These are phyloP conservation scores for Colletotrichum somersetense DNA, from an alignment of 2,329 filamentous ascomycete species.

Conservation along the genomic window DNA sequence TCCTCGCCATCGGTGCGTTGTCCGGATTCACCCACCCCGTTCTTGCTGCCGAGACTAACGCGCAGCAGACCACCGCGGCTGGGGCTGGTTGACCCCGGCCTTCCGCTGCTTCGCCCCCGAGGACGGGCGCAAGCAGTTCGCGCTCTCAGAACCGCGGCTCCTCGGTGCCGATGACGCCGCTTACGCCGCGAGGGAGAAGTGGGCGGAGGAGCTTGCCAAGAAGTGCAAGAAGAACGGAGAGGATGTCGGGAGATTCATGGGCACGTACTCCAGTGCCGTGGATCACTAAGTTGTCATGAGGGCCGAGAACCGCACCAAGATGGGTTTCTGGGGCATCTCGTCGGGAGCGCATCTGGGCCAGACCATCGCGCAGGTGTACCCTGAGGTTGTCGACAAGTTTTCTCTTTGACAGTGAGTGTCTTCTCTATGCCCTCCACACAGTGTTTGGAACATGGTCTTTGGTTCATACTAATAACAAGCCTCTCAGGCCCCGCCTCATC, in stretches of 20 bases:
- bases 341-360: slow-evolving; percentile 19
- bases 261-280: slow-evolving; percentile 28
- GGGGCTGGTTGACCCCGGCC: slow-evolving; percentile 16
- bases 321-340: slow-evolving; percentile 24
- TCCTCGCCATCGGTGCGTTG: slow-evolving; percentile 23
- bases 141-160: slow-evolving; percentile 5
- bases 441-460: not conserved
- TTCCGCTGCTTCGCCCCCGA: slow-evolving; percentile 31
- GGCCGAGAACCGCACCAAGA: slow-evolving; percentile 29
- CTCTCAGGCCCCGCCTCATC: slow-evolving; percentile 15
- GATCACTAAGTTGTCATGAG: slow-evolving; percentile 31
- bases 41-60: not conserved
- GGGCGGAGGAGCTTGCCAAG: slow-evolving; percentile 18
- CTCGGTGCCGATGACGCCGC: slow-evolving; percentile 21
- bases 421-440: too few species aligned
- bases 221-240: slow-evolving; percentile 26
- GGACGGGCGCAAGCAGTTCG: slow-evolving; percentile 21
- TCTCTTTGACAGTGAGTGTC: slow-evolving; percentile 20
- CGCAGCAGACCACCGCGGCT: slow-evolving; percentile 13
- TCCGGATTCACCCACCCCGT: too few species aligned
- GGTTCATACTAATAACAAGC: not conserved
- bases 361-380: slow-evolving; percentile 21
- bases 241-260: slow-evolving; percentile 22
- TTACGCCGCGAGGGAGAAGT: slow-evolving; percentile 6
- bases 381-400: slow-evolving; percentile 26